Evolutionary conservation across 2,329 filamentous ascomycete genomes (phyloP), one percentile per base, ranked within the genome.

Genomic region (Calonectria pseudoturangicola): DNA sequence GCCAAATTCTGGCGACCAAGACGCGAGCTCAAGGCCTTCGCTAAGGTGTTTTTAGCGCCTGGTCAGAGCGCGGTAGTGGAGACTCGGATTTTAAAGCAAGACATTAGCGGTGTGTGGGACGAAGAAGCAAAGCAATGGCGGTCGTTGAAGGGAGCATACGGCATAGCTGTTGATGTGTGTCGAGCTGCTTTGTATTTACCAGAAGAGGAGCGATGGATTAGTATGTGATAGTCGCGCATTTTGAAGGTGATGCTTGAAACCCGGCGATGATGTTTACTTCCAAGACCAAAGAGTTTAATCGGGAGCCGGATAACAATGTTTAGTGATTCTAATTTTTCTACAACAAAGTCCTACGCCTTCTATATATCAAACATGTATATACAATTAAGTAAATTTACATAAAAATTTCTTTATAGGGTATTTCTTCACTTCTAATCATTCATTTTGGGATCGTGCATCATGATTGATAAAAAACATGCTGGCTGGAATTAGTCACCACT

Each of bases 21-120:
- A 3, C 60, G 64, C 13, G 73, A 74, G 12, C 28, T 75, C 0
- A 75, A 72, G 8, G 72, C 64, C 0, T 74, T 75, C 33, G 58
- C n/a, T 2, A 75, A 75, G n/a, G 41, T 69, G 8, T 39, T 58
- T 1, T 51, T 75, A 0, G 56, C 41, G 1, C 68, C 54, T 0
- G 62, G 54, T 1, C 50, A 74, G 43, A 48, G 21, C 0, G 33
- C 18, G 7, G 21, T 66, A 4, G 18, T 68, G 5, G 63, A 41
- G 15, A 25, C 70, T 10, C 15, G 36, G 15, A 36, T 70, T 21
- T 60, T 66, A 16, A 50, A 70, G 13, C 36, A 56, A 4, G 36
- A 65, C 3, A 54, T 68, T 9, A 62, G 70, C 48, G 63, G 70
- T 6, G 48, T 70, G 2, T 72, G 70, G 70, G 66, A 70, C 16